These are phyloP conservation scores for Botrytis fabae DNA, from an alignment of 2,329 filamentous ascomycete genomes.

Conservation along the genomic window DNA sequence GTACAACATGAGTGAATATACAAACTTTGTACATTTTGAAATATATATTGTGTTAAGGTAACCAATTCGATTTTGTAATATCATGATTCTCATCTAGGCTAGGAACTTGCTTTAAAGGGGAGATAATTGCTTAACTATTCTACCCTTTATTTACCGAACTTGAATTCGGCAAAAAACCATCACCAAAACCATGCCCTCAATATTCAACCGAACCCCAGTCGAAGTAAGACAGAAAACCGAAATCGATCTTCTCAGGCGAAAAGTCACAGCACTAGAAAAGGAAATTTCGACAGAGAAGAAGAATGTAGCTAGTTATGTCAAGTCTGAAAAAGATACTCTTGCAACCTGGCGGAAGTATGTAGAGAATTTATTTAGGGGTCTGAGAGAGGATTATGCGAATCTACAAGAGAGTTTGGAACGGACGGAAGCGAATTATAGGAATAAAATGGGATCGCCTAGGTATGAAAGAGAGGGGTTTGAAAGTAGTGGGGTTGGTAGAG, in stretches of 20 bases:
- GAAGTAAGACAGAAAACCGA: background rate
- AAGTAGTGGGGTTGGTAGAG: background rate
- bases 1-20: no score
- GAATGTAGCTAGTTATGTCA: background rate
- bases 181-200: background rate
- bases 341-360: background rate
- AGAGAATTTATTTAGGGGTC: background rate
- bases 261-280: background rate
- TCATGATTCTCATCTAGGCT: no score
- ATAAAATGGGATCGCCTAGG: background rate
- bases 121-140: background rate
- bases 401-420: background rate
- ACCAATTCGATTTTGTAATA: background rate
- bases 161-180: background rate
- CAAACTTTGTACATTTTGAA: background rate
- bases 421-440: background rate
- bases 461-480: background rate
- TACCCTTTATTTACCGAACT: background rate
- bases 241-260: background rate
- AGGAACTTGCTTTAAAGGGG: fast-evolving
- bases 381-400: background rate
- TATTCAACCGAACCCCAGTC: background rate
- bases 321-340: background rate
- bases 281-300: background rate
- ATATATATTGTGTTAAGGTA: background rate